Percentiles rank a stretch among this genome's conserved stretches.
Conservation (phyloP, 345 rosid species). For the Rhodamnia argentea region DNA sequence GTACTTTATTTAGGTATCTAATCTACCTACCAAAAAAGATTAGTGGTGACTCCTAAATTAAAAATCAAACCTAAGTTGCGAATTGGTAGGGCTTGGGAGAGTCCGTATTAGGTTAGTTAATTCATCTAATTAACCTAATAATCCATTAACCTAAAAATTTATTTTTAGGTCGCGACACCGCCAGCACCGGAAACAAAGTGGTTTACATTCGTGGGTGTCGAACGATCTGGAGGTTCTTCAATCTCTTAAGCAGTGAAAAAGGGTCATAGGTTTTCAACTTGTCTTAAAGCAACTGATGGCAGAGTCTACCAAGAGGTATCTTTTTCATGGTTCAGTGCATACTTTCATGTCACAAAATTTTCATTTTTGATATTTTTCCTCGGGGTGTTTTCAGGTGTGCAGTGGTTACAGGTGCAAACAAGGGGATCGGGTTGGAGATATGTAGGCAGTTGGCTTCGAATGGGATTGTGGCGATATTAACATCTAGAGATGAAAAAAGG, state of each 20-base stretch:
- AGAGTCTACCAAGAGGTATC: constrained; percentile 1
- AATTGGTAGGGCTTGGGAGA: no score
- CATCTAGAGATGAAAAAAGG: constrained; percentile 20
- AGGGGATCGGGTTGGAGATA: constrained; percentile 17
- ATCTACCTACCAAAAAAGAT: no score
- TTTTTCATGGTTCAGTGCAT: background rate
- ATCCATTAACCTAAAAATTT: no score
- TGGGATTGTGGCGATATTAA: constrained; percentile 11
- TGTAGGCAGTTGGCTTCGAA: constrained; percentile 18
- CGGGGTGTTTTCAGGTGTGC: background rate
- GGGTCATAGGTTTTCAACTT: background rate
- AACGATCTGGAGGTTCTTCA: background rate
- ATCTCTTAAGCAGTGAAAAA: background rate
- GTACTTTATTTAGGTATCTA: no score
- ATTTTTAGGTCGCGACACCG: no score
- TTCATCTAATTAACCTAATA: no score
- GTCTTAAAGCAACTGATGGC: background rate
- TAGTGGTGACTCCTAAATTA: no score
- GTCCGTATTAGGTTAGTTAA: no score
- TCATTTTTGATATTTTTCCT: background rate
- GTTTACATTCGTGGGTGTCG: background rate
- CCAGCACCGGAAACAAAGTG: no score
- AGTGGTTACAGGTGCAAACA: constrained; percentile 17
- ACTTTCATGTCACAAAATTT: background rate
- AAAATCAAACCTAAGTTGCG: no score